These are phyloP conservation scores for Trametes sp. DNA, from an alignment of 1,284 basidiomycete genomes.

Conservation along the genomic window DNA sequence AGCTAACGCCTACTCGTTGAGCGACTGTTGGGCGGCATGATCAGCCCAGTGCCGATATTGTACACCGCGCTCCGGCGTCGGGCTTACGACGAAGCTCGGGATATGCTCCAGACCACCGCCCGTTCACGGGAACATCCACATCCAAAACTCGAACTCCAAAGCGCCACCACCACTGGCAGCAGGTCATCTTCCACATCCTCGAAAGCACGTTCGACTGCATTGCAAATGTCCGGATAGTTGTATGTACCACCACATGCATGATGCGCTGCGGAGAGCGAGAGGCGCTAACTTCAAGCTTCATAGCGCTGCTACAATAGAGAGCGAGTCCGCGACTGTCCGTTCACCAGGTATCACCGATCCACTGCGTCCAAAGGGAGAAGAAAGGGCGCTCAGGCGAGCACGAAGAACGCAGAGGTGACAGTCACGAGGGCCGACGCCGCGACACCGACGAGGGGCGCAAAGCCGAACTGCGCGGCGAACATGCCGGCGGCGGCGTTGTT, in stretches of 20 bases:
- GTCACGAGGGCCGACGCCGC: slow-evolving; percentile 40
- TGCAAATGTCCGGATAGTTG: slow-evolving; percentile 3
- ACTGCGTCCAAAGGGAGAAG: background rate
- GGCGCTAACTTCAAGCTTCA: no score
- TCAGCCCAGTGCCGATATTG: no score
- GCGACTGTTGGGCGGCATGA: no score
- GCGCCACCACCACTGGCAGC: no score
- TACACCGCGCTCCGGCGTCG: background rate
- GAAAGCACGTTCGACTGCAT: slow-evolving; percentile 1
- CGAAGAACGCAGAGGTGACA: slow-evolving; percentile 43
- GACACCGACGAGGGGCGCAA: slow-evolving; percentile 30
- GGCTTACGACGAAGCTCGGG: background rate
- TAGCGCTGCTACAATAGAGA: background rate
- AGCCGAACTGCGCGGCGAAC: slow-evolving; percentile 22
- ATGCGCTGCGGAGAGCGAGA: background rate
- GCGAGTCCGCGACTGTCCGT: background rate
- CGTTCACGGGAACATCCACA: no score
- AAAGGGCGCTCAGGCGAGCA: slow-evolving; percentile 44
- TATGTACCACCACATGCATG: background rate
- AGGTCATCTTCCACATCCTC: background rate
- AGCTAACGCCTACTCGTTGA: no score
- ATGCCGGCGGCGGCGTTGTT: slow-evolving; percentile 41
- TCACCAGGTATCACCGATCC: background rate
- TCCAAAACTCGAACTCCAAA: no score
- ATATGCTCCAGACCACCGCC: no score